Base-by-base conservation (phyloP, 2,329 filamentous ascomycete species). In the Arthrinium phaeospermum region DNA sequence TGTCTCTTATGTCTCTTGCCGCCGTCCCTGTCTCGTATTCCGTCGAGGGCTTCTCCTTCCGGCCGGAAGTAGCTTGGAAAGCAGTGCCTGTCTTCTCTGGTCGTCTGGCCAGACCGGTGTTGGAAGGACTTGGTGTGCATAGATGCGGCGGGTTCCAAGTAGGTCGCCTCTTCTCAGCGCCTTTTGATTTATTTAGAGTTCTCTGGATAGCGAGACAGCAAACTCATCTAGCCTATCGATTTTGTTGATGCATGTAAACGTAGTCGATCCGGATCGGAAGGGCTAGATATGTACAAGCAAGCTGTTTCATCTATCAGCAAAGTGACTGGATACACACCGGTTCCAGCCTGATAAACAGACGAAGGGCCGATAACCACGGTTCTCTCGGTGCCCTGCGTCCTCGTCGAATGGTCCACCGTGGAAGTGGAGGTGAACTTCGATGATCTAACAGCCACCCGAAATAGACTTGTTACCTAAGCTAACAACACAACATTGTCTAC, bases 21-120 rank as follows among this genome's bases (percentile, higher is more conserved):
- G 57, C n/a, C 57, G 57, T 64, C n/a, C 57, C 57, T 64, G 57
- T 64, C 57, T 37, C 57, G 57, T 64, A 64, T 64, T 34, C 22
- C 22, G 41, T n/a, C 34, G 34, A 41, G 24, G 57, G 13, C 57
- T n/a, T 64, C 22, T n/a, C 30, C 57, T 64, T 64, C 57, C 34
- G 57, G 57, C 57, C 57, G 30, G 57, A 64, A 64, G 57, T 64
- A 41, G 37, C 57, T 6, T 64, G 4, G 8, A 13, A 24, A 51
- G 14, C 49, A 24, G 49, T 41, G 34, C 57, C 10, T 41, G n/a
- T 64, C 12, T 64, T 2, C 34, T 24, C 34, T 64, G 41, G 30
- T 34, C 57, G 34, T 64, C 41, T 41, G 57, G 10, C 53, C 53
- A 61, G 16, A 30, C 30, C 37, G 53, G 27, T 27, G 19, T 57